Evolutionary conservation across 345 rosid genomes (phyloP), one percentile per base, ranked within the genome.

Genomic region (Erysimum cheiranthoides): DNA sequence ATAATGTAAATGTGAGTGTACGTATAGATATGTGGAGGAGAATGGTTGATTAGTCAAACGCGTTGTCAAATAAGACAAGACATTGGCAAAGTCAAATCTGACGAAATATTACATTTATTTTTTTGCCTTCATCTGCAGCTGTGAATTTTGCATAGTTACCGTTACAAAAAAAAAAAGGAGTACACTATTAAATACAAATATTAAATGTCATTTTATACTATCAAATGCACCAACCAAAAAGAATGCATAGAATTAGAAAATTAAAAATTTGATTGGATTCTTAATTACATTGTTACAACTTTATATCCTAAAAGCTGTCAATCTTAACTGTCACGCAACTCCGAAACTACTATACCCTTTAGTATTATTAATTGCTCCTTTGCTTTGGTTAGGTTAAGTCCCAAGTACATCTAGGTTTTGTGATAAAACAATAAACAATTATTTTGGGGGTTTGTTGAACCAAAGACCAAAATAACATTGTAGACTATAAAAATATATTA

Each of bases 11-110:
- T 28, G 40, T 71, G 0, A 42, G 21, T 76, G 51, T 64, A 77
- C 43, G 64, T 68, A 61, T 62, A 34, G 50, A 25, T 21, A 4
- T 56, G 67, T 56, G 68, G 68, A 65, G 71, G 61, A 71, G 18
- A 77, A 46, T 16, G 4, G 71, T 56, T 56, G 51, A 53, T 36
- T 69, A 27, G 75, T 76, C 75, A 76, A 76, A 76, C 79, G 75
- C 75, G 79, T 65, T 53, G 54, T 51, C 47, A 51, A 42, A 49
- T 10, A 21, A 25, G 69, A 75, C 74, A 31, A 40, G 56, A 30
- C 30, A 52, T 51, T 51, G 40, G 21, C 63, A 28, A 66, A 66
- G 73, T 66, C 78, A 74, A 12, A 65, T 75, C 10, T 67, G 61
- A 75, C 78, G 16, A 66, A 34, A 2, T 40, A 1, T 35, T 59